Base-by-base conservation (phyloP, 2,329 filamentous ascomycete genomes). In the Aaosphaeria arxii region DNA sequence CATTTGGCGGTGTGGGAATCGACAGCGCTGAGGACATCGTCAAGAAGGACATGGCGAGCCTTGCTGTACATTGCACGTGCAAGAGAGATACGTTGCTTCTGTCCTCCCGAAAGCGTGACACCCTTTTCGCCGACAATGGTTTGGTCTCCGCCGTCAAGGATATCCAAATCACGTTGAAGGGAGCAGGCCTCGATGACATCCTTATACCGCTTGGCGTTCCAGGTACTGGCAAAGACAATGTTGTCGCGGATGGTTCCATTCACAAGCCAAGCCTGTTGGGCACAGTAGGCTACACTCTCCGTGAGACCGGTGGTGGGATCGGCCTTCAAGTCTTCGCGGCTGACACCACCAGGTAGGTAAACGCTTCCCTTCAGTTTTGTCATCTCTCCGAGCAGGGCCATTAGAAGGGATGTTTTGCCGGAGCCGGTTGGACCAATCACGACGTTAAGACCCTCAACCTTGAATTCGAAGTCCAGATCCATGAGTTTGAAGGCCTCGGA, bases 311-410 rank as follows among this genome's bases (percentile, higher is more conserved):
- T 96, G 49, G 88, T 85, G 2, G 90, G 87, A 66, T 97, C 87
- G 5, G 85, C 79, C 11, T 79, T 86, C 30, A 96, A 80, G 51
- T 96, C 90, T 65, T 96, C 90, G 56, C 94, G 86, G 64, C 89
- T 91, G 52, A 82, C 83, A 40, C 89, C 90, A 56, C 91, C 90
- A 3, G 94, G 94, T 29, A 97, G 81, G 70, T 86, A 90, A 5
- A 97, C 88, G 7, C 80, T 81, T 47, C 94, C 94, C 48, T 86
- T 79, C 28, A 96, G 72, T 44, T 91, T 73, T 1, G 88, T 94
- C 94, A 99, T 99, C 73, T 99, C 94, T 51, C 94, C 94, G 2
- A 99, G 81, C 29, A 99, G 77, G 30, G 91, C 94, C 92, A 99
- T 96, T 17, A 99, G 78, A 63, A 99, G 76, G 0, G 92, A 97